Evolutionary conservation across 2,329 filamentous ascomycete species (phyloP), one percentile per base, ranked within the genome.

Genomic region (Monilinia aucupariae): DNA sequence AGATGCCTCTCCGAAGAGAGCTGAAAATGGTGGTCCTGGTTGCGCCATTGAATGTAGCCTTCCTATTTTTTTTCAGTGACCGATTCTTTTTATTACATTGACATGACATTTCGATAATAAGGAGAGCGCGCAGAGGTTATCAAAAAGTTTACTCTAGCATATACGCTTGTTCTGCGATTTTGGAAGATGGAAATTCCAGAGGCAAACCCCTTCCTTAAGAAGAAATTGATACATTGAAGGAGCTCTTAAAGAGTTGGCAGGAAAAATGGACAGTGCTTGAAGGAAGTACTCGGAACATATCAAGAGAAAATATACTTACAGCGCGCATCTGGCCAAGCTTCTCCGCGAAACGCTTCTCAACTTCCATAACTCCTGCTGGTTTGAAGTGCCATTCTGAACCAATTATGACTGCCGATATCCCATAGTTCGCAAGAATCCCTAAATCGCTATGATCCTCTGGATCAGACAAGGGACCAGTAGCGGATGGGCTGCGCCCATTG

Each of bases 311-410:
- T 15, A 25, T 9, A 47, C 54, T 47, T 47, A 58, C 54, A 47
- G 41, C 41, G 15, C 54, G 54, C 54, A 58, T 47, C 6, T 43
- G 54, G 5, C 47, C 41, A 34, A 43, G 43, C 25, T 47, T 58
- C 13, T 58, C 41, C 1, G 54, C 54, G 48, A 70, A 69, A 59
- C 64, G 65, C 37, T 63, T 64, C 56, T 63, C 62, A 30, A 71
- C 66, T 13, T 61, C 45, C 25, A 59, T 52, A 4, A 71, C 61
- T 27, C 67, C 70, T 3, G 65, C 62, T n/a, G 66, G 67, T 15
- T 66, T 66, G 49, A 70, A 71, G 43, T 66, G 59, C 66, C 66
- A 70, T 55, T 69, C 65, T n/a, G 53, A 63, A 6, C 64, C 64
- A 64, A 70, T 67, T 30, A 64, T 34, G 25, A 66, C 41, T 32